Base-by-base conservation (phyloP, 139 green algal species). In the Chlorella vulgaris region DNA sequence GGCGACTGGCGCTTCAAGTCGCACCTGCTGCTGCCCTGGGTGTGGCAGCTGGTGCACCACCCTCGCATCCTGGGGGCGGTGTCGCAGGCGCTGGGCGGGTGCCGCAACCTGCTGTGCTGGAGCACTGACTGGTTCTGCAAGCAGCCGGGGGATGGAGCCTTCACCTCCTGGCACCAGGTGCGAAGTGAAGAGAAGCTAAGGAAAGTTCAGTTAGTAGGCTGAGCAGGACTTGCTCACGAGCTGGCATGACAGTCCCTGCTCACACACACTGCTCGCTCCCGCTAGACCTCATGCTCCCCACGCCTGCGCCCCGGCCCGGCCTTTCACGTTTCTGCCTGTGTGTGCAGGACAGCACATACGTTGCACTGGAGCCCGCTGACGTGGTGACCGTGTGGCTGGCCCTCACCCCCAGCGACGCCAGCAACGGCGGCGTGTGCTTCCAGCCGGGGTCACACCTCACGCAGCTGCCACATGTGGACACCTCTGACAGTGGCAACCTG, bases 41-140 rank as follows among this genome's bases (percentile, higher is more conserved):
- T 82, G 42, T 82, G 76, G 76, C 38, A 75, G 29, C 31, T 75
- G 31, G 76, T 28, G 31, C 31, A 28, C 5, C 76, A 75, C 76
- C 76, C 76, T 3, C 31, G 42, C 33, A 7, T 82, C 36, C 22
- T 82, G 62, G 76, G 33, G 10, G 76, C 76, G 1, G 76, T 75
- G 42, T 66, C 42, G 19, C n/a, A 82, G 33, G 76, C 76, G 31
- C 62, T 82, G 62, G 76, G 76, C 3, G 76, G 76, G 31, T 74
- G 62, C 62, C 76, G 76, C 76, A 82, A 75, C 76, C 36, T 82
- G 33, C 76, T 82, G 22, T 82, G 76, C 62, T 82, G 76, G 74
- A 63, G 36, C 21, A 75, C 76, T 4, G 76, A 82, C 76, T 67
- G 47, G 33, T 82, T 82, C 42, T 22, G 10, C 10, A 82, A 82